Evolutionary conservation across 352 stramenopile genomes (phyloP), one percentile per base, ranked within the genome.

Genomic region (Globisporangium polare): DNA sequence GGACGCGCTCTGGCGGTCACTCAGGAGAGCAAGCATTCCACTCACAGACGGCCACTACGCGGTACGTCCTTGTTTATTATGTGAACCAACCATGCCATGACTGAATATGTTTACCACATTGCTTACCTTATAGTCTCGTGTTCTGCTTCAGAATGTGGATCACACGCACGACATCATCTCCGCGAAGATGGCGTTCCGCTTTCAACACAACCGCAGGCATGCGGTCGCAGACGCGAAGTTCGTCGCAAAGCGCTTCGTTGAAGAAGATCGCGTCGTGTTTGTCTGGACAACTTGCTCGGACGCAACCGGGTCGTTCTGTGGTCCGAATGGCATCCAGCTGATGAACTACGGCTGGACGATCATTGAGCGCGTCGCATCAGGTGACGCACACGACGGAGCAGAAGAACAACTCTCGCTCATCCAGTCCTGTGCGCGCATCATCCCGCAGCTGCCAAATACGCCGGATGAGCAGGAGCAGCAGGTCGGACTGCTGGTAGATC

Each of bases 341-440:
- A 52, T 68, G 33, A 58, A 67, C 7, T 51, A 49, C 10, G 69
- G 69, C 20, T 73, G 60, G 58, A 76, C 62, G 10, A 60, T 76
- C 54, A 53, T 73, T 45, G 50, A 41, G 24, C 46, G 46, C 33
- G 45, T 24, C 9, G 3, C 20, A n/a, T 17, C 10, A 29, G 43
- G 2, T 3, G 41, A 45, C 20, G 37, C n/a, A n/a, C n/a, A 51
- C 5, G 41, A 24, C 10, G 43, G 20, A 2, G 45, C 17, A 10
- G 27, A 35, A 5, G 46, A n/a, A n/a, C n/a, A 53, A 13, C n/a
- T 26, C 46, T 53, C 46, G 5, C 27, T 53, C 24, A 53, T 53
- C 5, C 46, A 53, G 46, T 53, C 46, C 24, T 53, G 46, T 13
- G 46, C 24, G 17, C 46, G 46, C 9, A 53, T 53, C 24, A 29